Percentiles rank a stretch among this genome's conserved stretches.
These are phyloP conservation scores for Alloteropsis angusta DNA, from an alignment of 202 grass and related monocot species.

Conservation along the genomic window DNA sequence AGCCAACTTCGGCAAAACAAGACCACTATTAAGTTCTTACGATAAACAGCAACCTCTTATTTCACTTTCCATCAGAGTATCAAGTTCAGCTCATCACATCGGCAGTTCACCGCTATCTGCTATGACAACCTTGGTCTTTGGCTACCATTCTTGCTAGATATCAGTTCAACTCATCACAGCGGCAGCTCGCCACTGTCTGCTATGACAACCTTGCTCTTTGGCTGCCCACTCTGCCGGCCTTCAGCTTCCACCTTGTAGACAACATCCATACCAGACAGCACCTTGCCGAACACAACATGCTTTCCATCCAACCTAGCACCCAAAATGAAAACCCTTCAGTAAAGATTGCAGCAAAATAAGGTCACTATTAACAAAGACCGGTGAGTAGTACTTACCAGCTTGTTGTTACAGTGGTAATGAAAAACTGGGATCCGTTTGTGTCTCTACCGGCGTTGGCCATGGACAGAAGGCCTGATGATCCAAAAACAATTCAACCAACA, in stretches of 20 bases:
- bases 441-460: conserved; percentile 95
- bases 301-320: conserved; percentile 84
- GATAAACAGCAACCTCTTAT: neutral
- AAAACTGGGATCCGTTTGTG: conserved; percentile 96
- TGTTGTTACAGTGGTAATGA: conserved; percentile 95
- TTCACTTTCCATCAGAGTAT: neutral
- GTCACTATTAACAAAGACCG: neutral
- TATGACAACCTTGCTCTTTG: conserved; percentile 73
- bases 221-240: conserved; percentile 66
- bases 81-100: conserved; percentile 31
- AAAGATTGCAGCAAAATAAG: neutral
- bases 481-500: conserved; percentile 9
- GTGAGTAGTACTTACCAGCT: conserved; percentile 73
- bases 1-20: neutral
- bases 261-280: conserved; percentile 98
- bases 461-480: conserved; percentile 66
- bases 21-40: conserved; percentile 13
- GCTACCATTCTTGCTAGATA: conserved; percentile 47
- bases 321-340: neutral
- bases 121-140: conserved; percentile 71
- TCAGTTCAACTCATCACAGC: conserved; percentile 30
- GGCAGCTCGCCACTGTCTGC: conserved; percentile 75
- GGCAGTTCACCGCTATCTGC: conserved; percentile 75
- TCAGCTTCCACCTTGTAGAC: conserved; percentile 96
- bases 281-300: conserved; percentile 96